These are phyloP conservation scores for Besnoitia besnoiti DNA, from an alignment of 169 alveolate species.

Conservation along the genomic window DNA sequence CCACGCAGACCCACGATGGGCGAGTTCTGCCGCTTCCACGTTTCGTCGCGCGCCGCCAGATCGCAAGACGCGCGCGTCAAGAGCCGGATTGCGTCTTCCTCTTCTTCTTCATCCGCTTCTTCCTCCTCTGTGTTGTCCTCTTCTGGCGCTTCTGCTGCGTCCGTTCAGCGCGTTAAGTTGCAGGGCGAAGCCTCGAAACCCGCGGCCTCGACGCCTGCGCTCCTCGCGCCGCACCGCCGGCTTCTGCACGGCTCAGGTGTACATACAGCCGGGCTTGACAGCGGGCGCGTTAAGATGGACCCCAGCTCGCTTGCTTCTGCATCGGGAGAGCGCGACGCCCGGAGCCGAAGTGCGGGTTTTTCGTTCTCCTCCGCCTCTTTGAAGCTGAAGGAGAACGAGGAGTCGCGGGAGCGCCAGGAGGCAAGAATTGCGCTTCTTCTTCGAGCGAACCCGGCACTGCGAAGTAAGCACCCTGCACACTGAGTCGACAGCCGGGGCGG, in stretches of 20 bases:
- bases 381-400: neutral
- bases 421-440: neutral
- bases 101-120: neutral
- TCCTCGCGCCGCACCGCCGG: conserved; percentile 13
- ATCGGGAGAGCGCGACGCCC: neutral
- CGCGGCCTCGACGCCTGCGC: neutral
- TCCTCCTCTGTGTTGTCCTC: neutral
- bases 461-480: too few species aligned
- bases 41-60: conserved; percentile 27
- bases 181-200: neutral
- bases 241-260: neutral
- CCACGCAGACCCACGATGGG: conserved; percentile 56
- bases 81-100: neutral
- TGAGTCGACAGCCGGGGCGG: too few species aligned
- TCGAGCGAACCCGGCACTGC: neutral
- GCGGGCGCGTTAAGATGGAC: neutral
- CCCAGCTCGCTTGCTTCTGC: neutral
- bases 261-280: neutral
- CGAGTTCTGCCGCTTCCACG: conserved; percentile 55
- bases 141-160: neutral
- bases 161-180: too few species aligned
- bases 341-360: neutral
- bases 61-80: neutral
- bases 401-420: neutral
- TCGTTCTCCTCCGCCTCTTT: neutral